Evolutionary conservation across 148 eudicot species (phyloP).

Genomic region (Polygonum maritimum): DNA sequence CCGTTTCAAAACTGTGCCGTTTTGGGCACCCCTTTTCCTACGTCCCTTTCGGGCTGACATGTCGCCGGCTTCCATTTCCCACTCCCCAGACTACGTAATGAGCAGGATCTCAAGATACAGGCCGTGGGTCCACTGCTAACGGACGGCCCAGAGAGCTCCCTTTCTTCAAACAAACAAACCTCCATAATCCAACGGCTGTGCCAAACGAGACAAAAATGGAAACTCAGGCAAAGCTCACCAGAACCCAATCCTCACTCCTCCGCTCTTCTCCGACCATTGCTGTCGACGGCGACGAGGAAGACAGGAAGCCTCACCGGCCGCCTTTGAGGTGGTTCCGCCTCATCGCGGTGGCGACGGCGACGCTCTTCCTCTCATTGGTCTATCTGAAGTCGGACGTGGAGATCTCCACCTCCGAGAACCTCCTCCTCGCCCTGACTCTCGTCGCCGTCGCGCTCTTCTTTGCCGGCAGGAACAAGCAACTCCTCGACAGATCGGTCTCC

Average conservation of each 20-base stretch:
- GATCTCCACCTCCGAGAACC: slow-evolving; percentile 47
- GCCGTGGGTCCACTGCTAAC: slow-evolving; percentile 14
- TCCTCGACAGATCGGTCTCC: slow-evolving; percentile 17
- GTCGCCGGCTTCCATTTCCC: slow-evolving; percentile 14
- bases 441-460: slow-evolving; percentile 48
- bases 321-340: slow-evolving; percentile 15
- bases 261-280: slow-evolving; percentile 62
- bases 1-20: neutral
- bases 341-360: slow-evolving; percentile 14
- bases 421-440: slow-evolving; percentile 41
- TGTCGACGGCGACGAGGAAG: neutral
- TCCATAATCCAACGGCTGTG: neutral
- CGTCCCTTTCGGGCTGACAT: slow-evolving; percentile 13
- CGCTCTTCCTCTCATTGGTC: slow-evolving; percentile 29
- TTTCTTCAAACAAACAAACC: neutral
- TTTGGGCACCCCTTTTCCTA: neutral
- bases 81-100: slow-evolving; percentile 7
- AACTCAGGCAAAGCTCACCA: slow-evolving; percentile 51
- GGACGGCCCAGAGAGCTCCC: neutral
- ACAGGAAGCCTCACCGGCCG: slow-evolving; percentile 6
- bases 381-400: slow-evolving; percentile 26
- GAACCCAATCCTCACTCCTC: slow-evolving; percentile 74
- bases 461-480: slow-evolving; percentile 33
- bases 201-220: slow-evolving; percentile 29
- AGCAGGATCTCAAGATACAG: slow-evolving; percentile 26